A percentile compares a stretch with the other conserved stretches of the same genome.
Conservation (phyloP, 805 yeast species). For the Kluyveromyces wickerhamii region DNA sequence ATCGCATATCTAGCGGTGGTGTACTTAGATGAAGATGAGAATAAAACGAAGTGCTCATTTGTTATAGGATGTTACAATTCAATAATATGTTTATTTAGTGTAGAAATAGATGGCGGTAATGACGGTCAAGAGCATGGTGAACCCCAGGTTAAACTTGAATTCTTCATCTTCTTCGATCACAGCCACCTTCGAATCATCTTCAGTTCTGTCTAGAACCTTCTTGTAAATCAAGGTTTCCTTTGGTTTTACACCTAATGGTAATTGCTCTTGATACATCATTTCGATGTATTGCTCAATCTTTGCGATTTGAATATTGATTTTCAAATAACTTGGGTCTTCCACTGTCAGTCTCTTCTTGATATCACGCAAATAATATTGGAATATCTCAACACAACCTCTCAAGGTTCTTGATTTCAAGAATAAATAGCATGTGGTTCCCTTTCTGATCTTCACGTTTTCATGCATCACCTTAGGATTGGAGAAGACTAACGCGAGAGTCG, state of each 20-base stretch:
- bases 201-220: constrained; percentile 37
- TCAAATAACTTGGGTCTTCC: constrained; percentile 76
- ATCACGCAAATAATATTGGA: constrained; percentile 60
- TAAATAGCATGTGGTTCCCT: constrained; percentile 74
- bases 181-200: constrained; percentile 31
- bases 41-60: no score
- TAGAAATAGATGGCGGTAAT: constrained; percentile 14
- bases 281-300: constrained; percentile 86
- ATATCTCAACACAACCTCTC: constrained; percentile 67
- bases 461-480: constrained; percentile 69
- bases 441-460: constrained; percentile 75
- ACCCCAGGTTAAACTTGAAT: constrained; percentile 20
- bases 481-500: constrained; percentile 81
- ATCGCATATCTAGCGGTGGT: no score
- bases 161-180: constrained; percentile 21
- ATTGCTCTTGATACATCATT: constrained; percentile 54
- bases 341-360: constrained; percentile 78
- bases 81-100: constrained; percentile 6
- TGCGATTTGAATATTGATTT: constrained; percentile 78
- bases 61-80: not conserved
- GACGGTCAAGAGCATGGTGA: constrained; percentile 16
- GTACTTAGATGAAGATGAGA: no score
- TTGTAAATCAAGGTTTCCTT: constrained; percentile 30
- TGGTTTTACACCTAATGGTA: constrained; percentile 47
- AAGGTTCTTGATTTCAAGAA: constrained; percentile 68